phyloP scores from a whole-genome alignment of 805 yeast genomes.

The Groenewaldozyma salmanticensis region DNA sequence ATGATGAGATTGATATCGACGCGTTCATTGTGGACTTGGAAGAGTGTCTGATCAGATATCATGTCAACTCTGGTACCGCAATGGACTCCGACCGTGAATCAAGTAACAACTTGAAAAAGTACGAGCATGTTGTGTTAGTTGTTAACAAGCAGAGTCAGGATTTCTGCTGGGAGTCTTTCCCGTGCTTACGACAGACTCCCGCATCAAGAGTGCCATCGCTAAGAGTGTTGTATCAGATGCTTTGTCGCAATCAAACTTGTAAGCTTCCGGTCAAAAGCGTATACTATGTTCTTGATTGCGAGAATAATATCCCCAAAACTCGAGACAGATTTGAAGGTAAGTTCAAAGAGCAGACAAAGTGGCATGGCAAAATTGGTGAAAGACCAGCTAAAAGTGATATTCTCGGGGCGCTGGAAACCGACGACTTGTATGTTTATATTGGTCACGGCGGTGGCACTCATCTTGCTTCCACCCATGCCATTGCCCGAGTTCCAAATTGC shows the following conservation, averaged over 20 bases:
- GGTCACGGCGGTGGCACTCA: conserved; percentile 99
- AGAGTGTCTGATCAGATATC: conserved; percentile 33
- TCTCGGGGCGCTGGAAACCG: conserved; percentile 30
- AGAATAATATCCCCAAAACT: conserved; percentile 62
- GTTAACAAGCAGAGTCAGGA: conserved; percentile 55
- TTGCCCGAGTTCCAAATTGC: conserved; percentile 35
- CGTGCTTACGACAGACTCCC: conserved; percentile 42
- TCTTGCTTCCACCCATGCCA: conserved; percentile 46
- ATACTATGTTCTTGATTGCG: conserved; percentile 70
- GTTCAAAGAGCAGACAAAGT: conserved; percentile 32
- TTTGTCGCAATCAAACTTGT: conserved; percentile 17
- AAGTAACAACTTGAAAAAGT: conserved; percentile 6
- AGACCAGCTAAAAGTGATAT: conserved; percentile 53
- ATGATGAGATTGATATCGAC: conserved; percentile 56
- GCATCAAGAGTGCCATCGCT: conserved; percentile 72
- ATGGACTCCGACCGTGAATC: too few species aligned
- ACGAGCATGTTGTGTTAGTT: conserved; percentile 56
- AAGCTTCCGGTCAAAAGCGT: conserved; percentile 29
- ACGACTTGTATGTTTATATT: conserved; percentile 57
- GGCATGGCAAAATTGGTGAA: conserved; percentile 44
- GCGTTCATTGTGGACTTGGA: conserved; percentile 44
- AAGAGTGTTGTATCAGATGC: conserved; percentile 32
- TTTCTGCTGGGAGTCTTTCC: conserved; percentile 87
- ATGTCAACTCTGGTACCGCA: conserved; percentile 8
- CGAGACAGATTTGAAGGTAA: conserved; percentile 43